Evolutionary conservation across 2,329 filamentous ascomycete genomes (phyloP).

Genomic region (Aschersonia sp.): DNA sequence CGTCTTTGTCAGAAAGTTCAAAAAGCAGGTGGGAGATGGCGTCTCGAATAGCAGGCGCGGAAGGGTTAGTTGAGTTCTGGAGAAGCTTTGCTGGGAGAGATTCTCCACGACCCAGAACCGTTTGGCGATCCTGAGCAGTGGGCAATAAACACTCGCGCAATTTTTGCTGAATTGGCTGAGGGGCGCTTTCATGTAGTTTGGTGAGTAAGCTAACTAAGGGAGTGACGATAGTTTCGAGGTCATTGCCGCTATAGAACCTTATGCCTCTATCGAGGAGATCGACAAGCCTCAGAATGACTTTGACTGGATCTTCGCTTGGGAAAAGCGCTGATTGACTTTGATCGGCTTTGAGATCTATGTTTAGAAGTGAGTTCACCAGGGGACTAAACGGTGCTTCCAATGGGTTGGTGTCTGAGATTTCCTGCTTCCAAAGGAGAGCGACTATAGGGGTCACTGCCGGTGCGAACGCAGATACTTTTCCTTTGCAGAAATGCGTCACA

Average conservation of each 20-base stretch:
- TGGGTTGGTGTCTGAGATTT: slow-evolving; percentile 46
- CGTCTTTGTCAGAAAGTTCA: slow-evolving; percentile 69
- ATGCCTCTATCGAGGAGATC: slow-evolving; percentile 55
- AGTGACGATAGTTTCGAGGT: slow-evolving; percentile 58
- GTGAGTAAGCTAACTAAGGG: slow-evolving; percentile 64
- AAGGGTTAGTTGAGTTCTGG: slow-evolving; percentile 59
- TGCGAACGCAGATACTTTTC: slow-evolving; percentile 47
- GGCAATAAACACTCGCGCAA: slow-evolving; percentile 62
- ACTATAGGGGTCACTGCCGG: slow-evolving; percentile 55
- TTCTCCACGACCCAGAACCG: slow-evolving; percentile 61
- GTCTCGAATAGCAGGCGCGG: slow-evolving; percentile 56
- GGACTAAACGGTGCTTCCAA: slow-evolving; percentile 58
- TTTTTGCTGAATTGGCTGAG: slow-evolving; percentile 39
- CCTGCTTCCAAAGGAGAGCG: slow-evolving; percentile 47
- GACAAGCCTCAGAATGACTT: slow-evolving; percentile 50
- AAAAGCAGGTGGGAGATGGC: slow-evolving; percentile 70
- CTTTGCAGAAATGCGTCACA: slow-evolving; percentile 58
- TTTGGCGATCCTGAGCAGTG: slow-evolving; percentile 57
- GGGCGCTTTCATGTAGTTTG: slow-evolving; percentile 54
- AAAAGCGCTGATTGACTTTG: slow-evolving; percentile 45
- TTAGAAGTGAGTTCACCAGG: slow-evolving; percentile 68
- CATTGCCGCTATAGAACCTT: slow-evolving; percentile 44
- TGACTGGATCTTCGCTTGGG: slow-evolving; percentile 44
- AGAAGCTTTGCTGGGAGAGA: slow-evolving; percentile 66
- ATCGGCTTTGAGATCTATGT: slow-evolving; percentile 52